Percentiles rank a stretch among this genome's conserved stretches.
Evolutionary conservation across 352 stramenopile genomes (phyloP).

Genomic region (Phytopythium vexans): DNA sequence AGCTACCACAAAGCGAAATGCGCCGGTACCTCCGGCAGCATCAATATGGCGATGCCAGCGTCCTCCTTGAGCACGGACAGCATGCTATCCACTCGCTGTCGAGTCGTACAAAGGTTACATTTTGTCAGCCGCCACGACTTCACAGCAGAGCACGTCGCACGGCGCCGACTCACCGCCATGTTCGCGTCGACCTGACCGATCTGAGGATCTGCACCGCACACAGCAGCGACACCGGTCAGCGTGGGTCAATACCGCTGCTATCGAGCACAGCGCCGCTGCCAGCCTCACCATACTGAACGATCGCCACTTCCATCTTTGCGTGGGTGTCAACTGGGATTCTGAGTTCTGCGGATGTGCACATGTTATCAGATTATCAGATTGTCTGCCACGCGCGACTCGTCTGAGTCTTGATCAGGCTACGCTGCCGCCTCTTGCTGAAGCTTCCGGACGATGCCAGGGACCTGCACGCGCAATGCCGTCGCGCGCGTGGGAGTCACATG

Average conservation of each 20-base stretch:
- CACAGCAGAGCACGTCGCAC: neutral
- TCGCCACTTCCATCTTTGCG: constrained; percentile 52
- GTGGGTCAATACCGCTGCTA: no score
- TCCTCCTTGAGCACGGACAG: constrained; percentile 36
- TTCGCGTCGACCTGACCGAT: constrained; percentile 65
- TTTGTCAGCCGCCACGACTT: neutral
- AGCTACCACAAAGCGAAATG: no score
- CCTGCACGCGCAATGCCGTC: constrained; percentile 39
- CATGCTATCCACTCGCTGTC: constrained; percentile 63
- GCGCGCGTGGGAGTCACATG: constrained; percentile 53
- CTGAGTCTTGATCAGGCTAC: constrained; percentile 1
- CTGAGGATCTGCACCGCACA: constrained; percentile 45
- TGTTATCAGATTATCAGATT: neutral
- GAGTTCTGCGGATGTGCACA: no score
- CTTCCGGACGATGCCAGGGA: constrained; percentile 37
- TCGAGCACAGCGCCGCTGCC: neutral
- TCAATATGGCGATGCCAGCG: constrained; percentile 64
- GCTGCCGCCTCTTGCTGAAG: constrained; percentile 11
- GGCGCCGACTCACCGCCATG: constrained; percentile 39
- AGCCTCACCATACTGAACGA: constrained; percentile 76
- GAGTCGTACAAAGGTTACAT: neutral
- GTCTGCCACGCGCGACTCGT: neutral
- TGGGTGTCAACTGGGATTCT: no score
- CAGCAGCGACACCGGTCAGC: neutral
- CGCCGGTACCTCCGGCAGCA: constrained; percentile 64